Conservation (phyloP, 129 eudicot genomes). For the Pulicaria dysenterica region DNA sequence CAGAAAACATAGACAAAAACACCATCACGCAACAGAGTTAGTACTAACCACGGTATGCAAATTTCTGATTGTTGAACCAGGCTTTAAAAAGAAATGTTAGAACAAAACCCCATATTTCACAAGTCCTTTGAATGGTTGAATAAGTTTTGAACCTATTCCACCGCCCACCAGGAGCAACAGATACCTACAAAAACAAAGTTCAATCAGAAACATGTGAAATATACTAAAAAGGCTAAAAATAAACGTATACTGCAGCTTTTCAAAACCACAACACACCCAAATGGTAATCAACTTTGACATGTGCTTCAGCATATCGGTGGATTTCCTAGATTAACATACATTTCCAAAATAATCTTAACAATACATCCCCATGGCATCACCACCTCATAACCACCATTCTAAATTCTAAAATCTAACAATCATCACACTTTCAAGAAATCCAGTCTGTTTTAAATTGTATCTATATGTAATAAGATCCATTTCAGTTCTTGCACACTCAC, state of each 20-base stretch:
- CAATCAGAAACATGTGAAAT: constrained; percentile 4
- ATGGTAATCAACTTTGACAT: not conserved
- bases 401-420: not conserved
- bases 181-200: constrained; percentile 53
- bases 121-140: constrained; percentile 94
- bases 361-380: not conserved
- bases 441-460: constrained; percentile 3
- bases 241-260: not conserved
- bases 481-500: not conserved
- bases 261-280: constrained; percentile 3
- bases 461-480: not conserved
- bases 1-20: constrained; percentile 2
- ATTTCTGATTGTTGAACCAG: constrained; percentile 93
- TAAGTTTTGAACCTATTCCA: constrained; percentile 97
- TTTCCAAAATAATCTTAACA: not conserved
- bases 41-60: constrained; percentile 78
- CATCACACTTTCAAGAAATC: constrained; percentile 3
- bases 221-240: not conserved
- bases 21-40: constrained; percentile 3
- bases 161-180: constrained; percentile 97
- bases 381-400: constrained; percentile 14
- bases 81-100: constrained; percentile 66
- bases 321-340: constrained; percentile 12
- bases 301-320: not conserved
- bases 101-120: constrained; percentile 97